phyloP scores from a whole-genome alignment of 257 asterid genomes.

The Apocynum venetum region DNA sequence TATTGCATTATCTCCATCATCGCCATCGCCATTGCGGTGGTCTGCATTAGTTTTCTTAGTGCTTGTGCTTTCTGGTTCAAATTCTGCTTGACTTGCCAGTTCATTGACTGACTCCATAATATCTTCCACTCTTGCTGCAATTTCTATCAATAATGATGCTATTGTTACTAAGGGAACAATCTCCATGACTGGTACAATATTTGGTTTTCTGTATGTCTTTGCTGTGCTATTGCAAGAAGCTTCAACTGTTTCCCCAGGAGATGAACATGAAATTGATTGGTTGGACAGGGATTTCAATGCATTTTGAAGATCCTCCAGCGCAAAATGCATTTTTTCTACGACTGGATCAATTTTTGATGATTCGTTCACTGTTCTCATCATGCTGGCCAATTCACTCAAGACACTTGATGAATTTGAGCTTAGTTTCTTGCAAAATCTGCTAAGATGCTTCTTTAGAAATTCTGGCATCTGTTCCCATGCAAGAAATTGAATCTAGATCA shows the following conservation, averaged over 20 bases:
- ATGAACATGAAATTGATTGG: conserved; percentile 26
- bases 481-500: neutral
- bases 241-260: conserved; percentile 11
- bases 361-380: conserved; percentile 43
- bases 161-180: conserved; percentile 51
- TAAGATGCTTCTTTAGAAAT: conserved; percentile 47
- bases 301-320: conserved; percentile 50
- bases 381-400: conserved; percentile 42
- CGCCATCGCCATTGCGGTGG: conserved; percentile 13
- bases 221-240: conserved; percentile 12
- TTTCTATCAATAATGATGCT: conserved; percentile 59
- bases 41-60: conserved; percentile 22
- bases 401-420: conserved; percentile 44
- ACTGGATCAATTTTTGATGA: conserved; percentile 43
- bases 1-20: conserved; percentile 27
- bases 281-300: conserved; percentile 41
- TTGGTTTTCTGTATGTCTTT: conserved; percentile 19
- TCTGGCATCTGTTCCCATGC: conserved; percentile 43
- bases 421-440: conserved; percentile 38
- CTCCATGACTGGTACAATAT: conserved; percentile 34
- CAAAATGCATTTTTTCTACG: conserved; percentile 53
- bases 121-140: conserved; percentile 53
- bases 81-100: conserved; percentile 56
- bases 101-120: conserved; percentile 40
- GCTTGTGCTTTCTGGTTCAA: conserved; percentile 32